Conservation (phyloP, 345 rosid genomes). For the Salix brachista region DNA sequence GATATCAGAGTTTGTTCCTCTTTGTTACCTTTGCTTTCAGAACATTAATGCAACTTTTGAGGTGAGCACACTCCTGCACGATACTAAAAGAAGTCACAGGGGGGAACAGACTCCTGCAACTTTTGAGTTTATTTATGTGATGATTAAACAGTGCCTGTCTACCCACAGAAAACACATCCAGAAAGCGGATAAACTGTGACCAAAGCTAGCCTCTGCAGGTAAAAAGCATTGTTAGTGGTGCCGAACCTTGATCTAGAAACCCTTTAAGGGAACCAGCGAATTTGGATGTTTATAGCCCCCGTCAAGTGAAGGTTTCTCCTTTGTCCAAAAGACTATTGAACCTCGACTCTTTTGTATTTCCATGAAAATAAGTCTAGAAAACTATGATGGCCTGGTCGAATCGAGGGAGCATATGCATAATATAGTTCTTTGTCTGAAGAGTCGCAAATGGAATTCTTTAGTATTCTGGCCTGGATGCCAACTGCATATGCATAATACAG, state of each 20-base stretch:
- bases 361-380: no score
- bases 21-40: neutral
- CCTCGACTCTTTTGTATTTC: no score
- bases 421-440: no score
- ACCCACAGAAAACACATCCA: neutral
- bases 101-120: neutral
- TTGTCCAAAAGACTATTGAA: no score
- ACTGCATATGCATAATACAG: no score
- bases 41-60: neutral
- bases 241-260: neutral
- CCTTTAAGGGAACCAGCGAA: neutral
- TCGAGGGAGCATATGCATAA: no score
- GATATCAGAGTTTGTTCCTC: neutral
- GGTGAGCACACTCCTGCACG: neutral
- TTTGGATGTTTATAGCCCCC: neutral
- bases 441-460: neutral
- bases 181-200: neutral
- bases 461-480: neutral
- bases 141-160: neutral
- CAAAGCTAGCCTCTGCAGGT: neutral
- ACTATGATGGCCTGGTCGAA: no score
- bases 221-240: neutral
- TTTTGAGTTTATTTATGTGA: neutral
- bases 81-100: neutral
- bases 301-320: no score